Percentiles rank a stretch among this genome's conserved stretches.
Conservation (phyloP, 2,329 filamentous ascomycete species). For the Apiospora rasikravindrae region DNA sequence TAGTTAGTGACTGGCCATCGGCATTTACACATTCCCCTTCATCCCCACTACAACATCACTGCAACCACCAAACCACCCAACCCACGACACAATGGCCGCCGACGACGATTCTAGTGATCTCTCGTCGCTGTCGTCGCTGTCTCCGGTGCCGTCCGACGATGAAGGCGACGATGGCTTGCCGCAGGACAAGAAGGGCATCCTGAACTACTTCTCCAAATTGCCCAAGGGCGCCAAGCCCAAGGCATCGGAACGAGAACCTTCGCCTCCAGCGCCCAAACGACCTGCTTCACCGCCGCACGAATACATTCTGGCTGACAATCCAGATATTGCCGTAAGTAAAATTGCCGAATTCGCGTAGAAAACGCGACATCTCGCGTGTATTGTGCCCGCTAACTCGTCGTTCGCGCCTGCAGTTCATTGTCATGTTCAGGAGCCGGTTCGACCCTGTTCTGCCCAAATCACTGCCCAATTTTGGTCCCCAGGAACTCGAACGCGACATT, state of each 20-base stretch:
- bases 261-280: constrained; percentile 76
- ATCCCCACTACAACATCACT: constrained; percentile 21
- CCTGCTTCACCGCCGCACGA: constrained; percentile 89
- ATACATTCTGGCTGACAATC: constrained; percentile 86
- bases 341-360: constrained; percentile 46
- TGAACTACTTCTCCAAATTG: constrained; percentile 70
- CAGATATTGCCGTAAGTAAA: constrained; percentile 84
- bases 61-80: constrained; percentile 19
- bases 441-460: constrained; percentile 87
- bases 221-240: constrained; percentile 47
- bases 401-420: constrained; percentile 74
- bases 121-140: constrained; percentile 60
- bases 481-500: constrained; percentile 90
- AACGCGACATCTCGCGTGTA: constrained; percentile 61
- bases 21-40: constrained; percentile 16
- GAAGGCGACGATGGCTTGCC: constrained; percentile 56
- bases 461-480: constrained; percentile 86
- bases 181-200: constrained; percentile 63
- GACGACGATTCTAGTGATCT: constrained; percentile 69
- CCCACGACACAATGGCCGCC: constrained; percentile 46
- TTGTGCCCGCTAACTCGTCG: constrained; percentile 30
- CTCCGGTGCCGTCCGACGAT: constrained; percentile 57
- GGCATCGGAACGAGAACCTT: constrained; percentile 57
- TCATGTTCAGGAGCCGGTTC: constrained; percentile 97
- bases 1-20: constrained; percentile 15